Evolutionary conservation across 2,329 filamentous ascomycete species (phyloP).

Genomic region (Ilyonectria sp.): DNA sequence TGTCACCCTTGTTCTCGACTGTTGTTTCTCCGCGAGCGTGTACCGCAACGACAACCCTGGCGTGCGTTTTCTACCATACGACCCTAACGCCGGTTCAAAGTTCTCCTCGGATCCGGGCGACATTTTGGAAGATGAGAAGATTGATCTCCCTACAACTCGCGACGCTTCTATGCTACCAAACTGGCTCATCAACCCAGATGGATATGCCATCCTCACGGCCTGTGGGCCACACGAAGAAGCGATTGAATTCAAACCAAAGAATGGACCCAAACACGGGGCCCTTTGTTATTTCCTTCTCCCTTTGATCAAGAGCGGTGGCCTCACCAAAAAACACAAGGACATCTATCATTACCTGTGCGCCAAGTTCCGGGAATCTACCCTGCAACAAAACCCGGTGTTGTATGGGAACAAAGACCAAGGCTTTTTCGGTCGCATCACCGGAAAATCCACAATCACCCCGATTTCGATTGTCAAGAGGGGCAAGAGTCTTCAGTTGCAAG

Average conservation of each 20-base stretch:
- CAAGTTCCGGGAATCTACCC: background rate
- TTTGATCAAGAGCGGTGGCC: background rate
- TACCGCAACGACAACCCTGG: constrained; percentile 10
- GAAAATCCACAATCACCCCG: background rate
- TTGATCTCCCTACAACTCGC: background rate
- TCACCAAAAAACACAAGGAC: constrained; percentile 19
- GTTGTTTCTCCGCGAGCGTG: constrained; percentile 36
- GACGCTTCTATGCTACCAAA: constrained; percentile 18
- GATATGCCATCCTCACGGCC: constrained; percentile 30
- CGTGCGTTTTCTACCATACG: constrained; percentile 7
- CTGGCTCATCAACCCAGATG: constrained; percentile 27
- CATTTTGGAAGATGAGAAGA: background rate
- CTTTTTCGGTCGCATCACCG: constrained; percentile 23
- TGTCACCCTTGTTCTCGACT: constrained; percentile 38
- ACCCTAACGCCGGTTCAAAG: background rate
- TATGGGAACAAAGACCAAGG: constrained; percentile 34
- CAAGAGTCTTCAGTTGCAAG: constrained; percentile 2
- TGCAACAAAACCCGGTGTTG: constrained; percentile 17
- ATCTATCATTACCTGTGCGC: constrained; percentile 11
- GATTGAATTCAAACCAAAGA: background rate
- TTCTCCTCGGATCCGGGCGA: background rate
- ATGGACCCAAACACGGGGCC: background rate
- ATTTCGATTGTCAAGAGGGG: background rate
- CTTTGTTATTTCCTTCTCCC: constrained; percentile 15
- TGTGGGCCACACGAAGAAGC: constrained; percentile 29